These are phyloP conservation scores for Ophiostoma novo-ulmi DNA, from an alignment of 2,329 filamentous ascomycete species.

Conservation along the genomic window DNA sequence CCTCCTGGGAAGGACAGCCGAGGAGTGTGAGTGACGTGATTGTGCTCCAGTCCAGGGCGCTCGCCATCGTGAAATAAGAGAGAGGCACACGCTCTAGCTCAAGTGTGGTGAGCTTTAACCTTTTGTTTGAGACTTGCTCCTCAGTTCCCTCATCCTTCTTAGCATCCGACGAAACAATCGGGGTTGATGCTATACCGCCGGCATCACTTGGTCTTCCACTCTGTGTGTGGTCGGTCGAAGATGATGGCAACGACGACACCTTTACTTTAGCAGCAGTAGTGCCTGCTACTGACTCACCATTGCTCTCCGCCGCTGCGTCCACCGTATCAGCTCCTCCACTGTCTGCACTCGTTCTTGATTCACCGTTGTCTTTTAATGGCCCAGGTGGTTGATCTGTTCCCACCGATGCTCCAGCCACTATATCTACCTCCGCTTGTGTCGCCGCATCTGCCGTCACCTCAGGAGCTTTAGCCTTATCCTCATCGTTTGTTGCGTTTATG, in stretches of 20 bases:
- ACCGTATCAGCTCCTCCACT: background rate
- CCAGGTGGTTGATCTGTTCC: background rate
- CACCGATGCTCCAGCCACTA: background rate
- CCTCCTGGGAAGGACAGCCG: slow-evolving; percentile 66
- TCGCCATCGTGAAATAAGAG: slow-evolving; percentile 65
- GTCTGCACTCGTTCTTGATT: background rate
- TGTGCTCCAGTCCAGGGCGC: slow-evolving; percentile 68
- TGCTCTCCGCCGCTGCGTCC: background rate
- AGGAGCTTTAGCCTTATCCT: background rate
- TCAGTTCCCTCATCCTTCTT: background rate
- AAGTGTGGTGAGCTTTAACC: slow-evolving; percentile 63
- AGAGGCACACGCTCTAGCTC: slow-evolving; percentile 71
- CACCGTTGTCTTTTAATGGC: background rate
- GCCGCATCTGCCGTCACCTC: background rate
- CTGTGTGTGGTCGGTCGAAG: background rate
- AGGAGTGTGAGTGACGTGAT: slow-evolving; percentile 69
- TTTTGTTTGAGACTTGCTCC: slow-evolving; percentile 42
- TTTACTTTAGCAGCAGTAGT: background rate
- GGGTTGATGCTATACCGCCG: background rate
- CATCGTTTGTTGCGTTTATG: background rate
- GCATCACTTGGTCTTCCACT: background rate
- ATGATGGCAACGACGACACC: background rate
- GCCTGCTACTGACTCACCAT: background rate
- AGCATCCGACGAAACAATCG: background rate
- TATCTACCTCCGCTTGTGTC: background rate